These are phyloP conservation scores for Cichorium intybus DNA, from an alignment of 140 eudicot genomes.

Conservation along the genomic window DNA sequence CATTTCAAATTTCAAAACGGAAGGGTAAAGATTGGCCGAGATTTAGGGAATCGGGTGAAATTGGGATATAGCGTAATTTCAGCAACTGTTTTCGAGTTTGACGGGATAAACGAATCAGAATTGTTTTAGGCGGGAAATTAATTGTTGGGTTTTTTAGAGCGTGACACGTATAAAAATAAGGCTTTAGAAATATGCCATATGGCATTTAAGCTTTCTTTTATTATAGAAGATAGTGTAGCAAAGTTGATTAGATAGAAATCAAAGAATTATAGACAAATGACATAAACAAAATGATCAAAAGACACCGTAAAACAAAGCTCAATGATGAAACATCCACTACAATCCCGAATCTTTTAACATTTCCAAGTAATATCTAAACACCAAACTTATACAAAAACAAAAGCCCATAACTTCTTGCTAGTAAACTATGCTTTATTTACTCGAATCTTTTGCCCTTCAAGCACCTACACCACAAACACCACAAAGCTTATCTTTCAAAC, in stretches of 20 bases:
- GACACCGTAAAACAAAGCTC: conserved; percentile 13
- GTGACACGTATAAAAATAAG: too few relatives aligned
- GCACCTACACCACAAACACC: conserved; percentile 42
- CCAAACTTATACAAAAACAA: background rate
- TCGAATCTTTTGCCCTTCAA: conserved; percentile 87
- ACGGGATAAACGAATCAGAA: too few relatives aligned
- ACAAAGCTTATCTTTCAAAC: background rate
- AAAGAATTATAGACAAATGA: background rate
- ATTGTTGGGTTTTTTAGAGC: too few relatives aligned
- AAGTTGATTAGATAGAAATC: background rate
- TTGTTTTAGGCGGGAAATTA: too few relatives aligned
- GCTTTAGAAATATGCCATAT: too few relatives aligned
- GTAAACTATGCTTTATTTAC: conserved; percentile 74
- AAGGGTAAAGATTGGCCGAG: too few relatives aligned
- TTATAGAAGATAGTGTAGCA: background rate
- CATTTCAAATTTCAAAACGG: too few relatives aligned
- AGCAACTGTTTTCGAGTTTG: too few relatives aligned
- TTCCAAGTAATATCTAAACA: conserved; percentile 6
- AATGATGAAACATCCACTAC: conserved; percentile 3
- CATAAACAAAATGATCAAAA: background rate
- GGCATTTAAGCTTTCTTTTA: too few relatives aligned
- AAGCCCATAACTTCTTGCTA: background rate
- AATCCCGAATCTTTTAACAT: conserved; percentile 20
- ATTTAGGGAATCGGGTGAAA: too few relatives aligned
- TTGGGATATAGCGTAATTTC: too few relatives aligned